Percentiles rank a stretch among this genome's conserved stretches.
These are phyloP conservation scores for Rhexocercosporidium sp. DNA, from an alignment of 2,329 filamentous ascomycete genomes.

Conservation along the genomic window DNA sequence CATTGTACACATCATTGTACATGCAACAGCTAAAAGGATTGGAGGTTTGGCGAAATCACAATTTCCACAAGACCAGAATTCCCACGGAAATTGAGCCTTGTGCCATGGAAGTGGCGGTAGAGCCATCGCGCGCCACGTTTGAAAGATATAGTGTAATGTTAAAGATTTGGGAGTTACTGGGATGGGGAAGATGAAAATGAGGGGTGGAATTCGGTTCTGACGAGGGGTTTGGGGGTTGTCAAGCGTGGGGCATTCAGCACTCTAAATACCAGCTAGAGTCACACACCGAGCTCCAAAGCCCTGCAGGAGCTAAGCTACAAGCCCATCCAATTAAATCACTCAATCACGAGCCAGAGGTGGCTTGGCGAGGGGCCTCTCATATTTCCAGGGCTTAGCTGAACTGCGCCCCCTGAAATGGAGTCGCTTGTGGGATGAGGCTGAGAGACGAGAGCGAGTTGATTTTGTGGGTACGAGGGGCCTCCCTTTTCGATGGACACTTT, in stretches of 20 bases:
- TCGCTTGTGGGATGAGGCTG: not conserved
- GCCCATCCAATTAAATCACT: not conserved
- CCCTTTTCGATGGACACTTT: not conserved
- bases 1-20: not conserved
- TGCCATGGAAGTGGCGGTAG: no score
- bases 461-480: conserved; percentile 2
- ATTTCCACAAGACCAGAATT: no score
- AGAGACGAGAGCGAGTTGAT: not conserved
- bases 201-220: not conserved
- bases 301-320: not conserved
- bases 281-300: conserved; percentile 9
- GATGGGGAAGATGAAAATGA: not conserved
- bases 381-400: not conserved
- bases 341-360: not conserved
- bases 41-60: no score
- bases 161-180: not conserved
- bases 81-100: no score
- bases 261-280: conserved; percentile 1
- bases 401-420: not conserved
- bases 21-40: no score
- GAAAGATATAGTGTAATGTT: not conserved
- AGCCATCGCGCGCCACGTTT: not conserved
- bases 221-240: not conserved
- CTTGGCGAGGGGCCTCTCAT: conserved; percentile 8
- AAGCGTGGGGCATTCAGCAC: not conserved